These are phyloP conservation scores for Glycine latifolia DNA, from an alignment of 306 rosid species.

Conservation along the genomic window DNA sequence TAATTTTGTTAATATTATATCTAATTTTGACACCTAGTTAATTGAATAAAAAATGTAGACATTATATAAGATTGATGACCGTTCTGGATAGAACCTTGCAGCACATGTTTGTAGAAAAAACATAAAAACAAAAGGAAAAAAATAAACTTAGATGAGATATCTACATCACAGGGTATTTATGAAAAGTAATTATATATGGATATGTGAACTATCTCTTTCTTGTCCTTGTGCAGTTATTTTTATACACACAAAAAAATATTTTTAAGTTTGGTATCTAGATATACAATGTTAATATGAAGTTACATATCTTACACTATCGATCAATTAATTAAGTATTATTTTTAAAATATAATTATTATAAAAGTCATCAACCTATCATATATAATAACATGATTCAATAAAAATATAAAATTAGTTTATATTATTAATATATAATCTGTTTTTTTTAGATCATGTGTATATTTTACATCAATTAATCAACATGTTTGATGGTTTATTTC, in stretches of 20 bases:
- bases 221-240: neutral
- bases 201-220: neutral
- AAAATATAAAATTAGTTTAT: too few species aligned
- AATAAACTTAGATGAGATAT: neutral
- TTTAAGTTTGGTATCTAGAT: too few species aligned
- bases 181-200: neutral
- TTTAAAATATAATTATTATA: too few species aligned
- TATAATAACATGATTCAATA: too few species aligned
- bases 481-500: too few species aligned
- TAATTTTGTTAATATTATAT: neutral
- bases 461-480: too few species aligned
- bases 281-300: too few species aligned
- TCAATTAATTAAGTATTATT: too few species aligned
- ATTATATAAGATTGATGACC: neutral
- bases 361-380: too few species aligned
- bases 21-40: neutral
- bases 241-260: neutral
- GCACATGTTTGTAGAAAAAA: slow-evolving; percentile 18
- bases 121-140: neutral
- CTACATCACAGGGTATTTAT: slow-evolving; percentile 16
- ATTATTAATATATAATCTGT: too few species aligned
- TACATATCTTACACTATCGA: too few species aligned
- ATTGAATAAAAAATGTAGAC: neutral
- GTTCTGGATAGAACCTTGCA: slow-evolving; percentile 6
- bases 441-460: too few species aligned